Evolutionary conservation across 305 asterid genomes (phyloP).

Genomic region (Caryopteris hybrid): DNA sequence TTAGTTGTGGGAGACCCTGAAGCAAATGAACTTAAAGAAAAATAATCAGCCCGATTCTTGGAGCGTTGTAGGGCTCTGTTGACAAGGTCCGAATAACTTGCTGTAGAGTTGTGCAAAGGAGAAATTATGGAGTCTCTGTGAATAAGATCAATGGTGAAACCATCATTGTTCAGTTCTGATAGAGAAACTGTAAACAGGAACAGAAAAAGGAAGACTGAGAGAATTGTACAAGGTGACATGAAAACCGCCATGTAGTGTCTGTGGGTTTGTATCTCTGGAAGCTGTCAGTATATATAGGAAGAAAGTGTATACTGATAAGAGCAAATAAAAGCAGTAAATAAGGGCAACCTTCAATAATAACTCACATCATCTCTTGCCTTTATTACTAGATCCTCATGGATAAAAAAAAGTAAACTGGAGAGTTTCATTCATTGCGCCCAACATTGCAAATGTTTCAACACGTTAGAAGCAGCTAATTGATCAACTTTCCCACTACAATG

Average conservation of each 20-base stretch:
- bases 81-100: slow-evolving; percentile 16
- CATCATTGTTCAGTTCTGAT: slow-evolving; percentile 19
- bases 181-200: slow-evolving; percentile 5
- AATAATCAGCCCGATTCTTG: slow-evolving; percentile 17
- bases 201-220: not conserved
- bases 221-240: not conserved
- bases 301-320: not conserved
- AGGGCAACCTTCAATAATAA: not conserved
- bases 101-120: slow-evolving; percentile 27
- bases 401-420: slow-evolving; percentile 4
- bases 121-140: slow-evolving; percentile 37
- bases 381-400: slow-evolving; percentile 15
- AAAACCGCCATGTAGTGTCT: slow-evolving; percentile 7
- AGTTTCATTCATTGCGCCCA: slow-evolving; percentile 14
- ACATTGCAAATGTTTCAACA: slow-evolving; percentile 3
- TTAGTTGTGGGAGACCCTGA: slow-evolving; percentile 8
- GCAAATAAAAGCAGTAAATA: not conserved
- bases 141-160: slow-evolving; percentile 37
- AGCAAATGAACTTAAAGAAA: slow-evolving; percentile 16
- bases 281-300: not conserved
- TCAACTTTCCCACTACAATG: not conserved
- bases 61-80: slow-evolving; percentile 37
- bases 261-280: not conserved
- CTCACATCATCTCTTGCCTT: not conserved
- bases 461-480: not conserved